A percentile compares a stretch with the other conserved stretches of the same genome.
Evolutionary conservation across 2,329 filamentous ascomycete genomes (phyloP).

Genomic region (Ascochyta rabiei): DNA sequence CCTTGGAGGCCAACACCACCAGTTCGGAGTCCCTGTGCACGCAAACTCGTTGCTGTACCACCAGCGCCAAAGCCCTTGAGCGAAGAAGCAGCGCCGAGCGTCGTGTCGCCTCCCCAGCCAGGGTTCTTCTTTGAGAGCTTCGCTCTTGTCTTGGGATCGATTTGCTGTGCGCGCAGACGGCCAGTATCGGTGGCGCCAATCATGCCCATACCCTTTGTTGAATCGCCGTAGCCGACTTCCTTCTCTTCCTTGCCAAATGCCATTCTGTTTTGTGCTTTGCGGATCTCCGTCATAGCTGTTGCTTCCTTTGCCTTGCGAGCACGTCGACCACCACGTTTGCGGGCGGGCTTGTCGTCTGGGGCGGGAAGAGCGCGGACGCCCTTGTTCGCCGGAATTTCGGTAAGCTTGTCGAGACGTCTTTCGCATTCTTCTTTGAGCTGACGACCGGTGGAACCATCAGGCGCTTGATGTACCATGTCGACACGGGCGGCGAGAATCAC

Average conservation of each 20-base stretch:
- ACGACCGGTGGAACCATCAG: conserved; percentile 82
- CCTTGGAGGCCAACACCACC: conserved; percentile 75
- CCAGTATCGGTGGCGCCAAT: conserved; percentile 88
- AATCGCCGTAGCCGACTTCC: conserved; percentile 90
- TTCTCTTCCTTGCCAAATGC: conserved; percentile 94
- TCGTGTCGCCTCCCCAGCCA: conserved; percentile 83
- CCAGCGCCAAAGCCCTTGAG: conserved; percentile 77
- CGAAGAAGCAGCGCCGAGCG: conserved; percentile 62
- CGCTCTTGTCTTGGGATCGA: conserved; percentile 90
- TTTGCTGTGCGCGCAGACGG: conserved; percentile 83
- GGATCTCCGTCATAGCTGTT: conserved; percentile 92
- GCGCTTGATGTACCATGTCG: conserved; percentile 80
- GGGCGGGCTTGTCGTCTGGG: conserved; percentile 91
- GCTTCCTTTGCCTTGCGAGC: conserved; percentile 96
- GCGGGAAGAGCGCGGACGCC: conserved; percentile 84
- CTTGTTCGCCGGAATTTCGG: conserved; percentile 88
- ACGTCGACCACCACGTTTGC: conserved; percentile 88
- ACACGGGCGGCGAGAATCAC: conserved; percentile 91
- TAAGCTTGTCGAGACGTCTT: conserved; percentile 88
- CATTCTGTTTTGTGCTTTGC: conserved; percentile 95
- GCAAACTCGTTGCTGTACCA: conserved; percentile 70
- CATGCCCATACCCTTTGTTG: conserved; percentile 90
- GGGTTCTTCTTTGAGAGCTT: conserved; percentile 95
- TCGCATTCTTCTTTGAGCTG: conserved; percentile 82
- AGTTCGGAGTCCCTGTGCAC: conserved; percentile 78